Percentiles rank a stretch among this genome's conserved stretches.
phyloP scores from a whole-genome alignment of 2,329 filamentous ascomycete species.

The Neopestalotiopsis sp. region DNA sequence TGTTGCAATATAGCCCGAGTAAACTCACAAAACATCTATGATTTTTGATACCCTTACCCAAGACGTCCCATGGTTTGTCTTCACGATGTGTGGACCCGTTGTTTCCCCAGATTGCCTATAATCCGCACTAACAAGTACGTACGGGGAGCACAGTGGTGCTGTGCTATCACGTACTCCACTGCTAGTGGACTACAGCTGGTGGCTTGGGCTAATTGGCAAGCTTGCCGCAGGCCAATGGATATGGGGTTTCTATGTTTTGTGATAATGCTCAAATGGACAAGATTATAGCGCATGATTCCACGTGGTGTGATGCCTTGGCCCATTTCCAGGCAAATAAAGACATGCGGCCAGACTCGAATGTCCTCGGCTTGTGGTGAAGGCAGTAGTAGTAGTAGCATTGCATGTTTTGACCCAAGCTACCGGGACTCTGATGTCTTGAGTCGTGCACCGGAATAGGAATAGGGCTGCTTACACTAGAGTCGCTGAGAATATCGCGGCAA shows the following conservation, averaged over 20 bases:
- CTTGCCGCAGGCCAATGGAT: neutral
- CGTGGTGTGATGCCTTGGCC: neutral
- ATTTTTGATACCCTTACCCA: too few species aligned
- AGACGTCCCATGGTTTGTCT: neutral
- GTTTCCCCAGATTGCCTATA: neutral
- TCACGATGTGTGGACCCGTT: neutral
- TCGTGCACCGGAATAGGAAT: too few species aligned
- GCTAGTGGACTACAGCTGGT: neutral
- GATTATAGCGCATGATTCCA: neutral
- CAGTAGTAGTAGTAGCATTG: neutral
- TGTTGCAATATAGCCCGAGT: too few species aligned
- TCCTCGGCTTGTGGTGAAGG: neutral
- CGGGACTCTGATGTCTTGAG: neutral
- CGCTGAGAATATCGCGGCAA: neutral
- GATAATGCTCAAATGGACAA: too few species aligned
- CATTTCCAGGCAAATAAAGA: neutral
- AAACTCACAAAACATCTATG: too few species aligned
- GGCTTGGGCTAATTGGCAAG: neutral
- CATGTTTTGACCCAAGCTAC: neutral
- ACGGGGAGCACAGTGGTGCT: neutral
- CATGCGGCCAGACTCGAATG: neutral
- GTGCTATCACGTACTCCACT: neutral
- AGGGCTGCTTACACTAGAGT: neutral
- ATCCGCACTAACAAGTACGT: neutral
- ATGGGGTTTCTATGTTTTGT: neutral